Percentiles rank a stretch among this genome's conserved stretches.
Evolutionary conservation across 2,329 filamentous ascomycete species (phyloP).

Genomic region (Hypoxylon sp.): DNA sequence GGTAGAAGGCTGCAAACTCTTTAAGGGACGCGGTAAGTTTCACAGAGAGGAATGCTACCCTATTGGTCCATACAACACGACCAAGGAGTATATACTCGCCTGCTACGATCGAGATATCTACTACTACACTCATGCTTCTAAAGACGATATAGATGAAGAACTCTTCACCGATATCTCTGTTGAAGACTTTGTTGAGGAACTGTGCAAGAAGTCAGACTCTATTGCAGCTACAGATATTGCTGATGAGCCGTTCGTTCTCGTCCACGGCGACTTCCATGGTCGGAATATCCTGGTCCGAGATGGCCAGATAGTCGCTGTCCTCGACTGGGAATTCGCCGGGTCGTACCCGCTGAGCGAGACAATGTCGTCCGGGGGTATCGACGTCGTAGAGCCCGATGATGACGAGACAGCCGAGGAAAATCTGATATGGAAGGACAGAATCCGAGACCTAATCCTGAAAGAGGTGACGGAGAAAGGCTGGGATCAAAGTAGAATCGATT

Average conservation of each 20-base stretch:
- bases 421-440: background rate
- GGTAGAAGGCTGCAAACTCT: background rate
- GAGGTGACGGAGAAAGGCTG: background rate
- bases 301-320: background rate
- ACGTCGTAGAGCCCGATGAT: background rate
- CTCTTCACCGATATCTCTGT: background rate
- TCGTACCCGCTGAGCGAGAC: background rate
- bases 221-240: background rate
- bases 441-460: background rate
- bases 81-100: slow-evolving; percentile 6
- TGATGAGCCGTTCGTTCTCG: background rate
- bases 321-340: slow-evolving; percentile 1
- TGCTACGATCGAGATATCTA: background rate
- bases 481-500: background rate
- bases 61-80: background rate
- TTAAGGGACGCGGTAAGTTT: background rate
- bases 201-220: background rate
- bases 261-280: background rate
- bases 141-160: background rate
- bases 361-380: background rate
- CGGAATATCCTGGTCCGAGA: background rate
- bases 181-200: background rate
- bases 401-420: background rate
- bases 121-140: slow-evolving; percentile 6
- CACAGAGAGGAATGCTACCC: slow-evolving; percentile 1